Evolutionary conservation across 345 rosid species (phyloP).

Genomic region (Brassica cretica): DNA sequence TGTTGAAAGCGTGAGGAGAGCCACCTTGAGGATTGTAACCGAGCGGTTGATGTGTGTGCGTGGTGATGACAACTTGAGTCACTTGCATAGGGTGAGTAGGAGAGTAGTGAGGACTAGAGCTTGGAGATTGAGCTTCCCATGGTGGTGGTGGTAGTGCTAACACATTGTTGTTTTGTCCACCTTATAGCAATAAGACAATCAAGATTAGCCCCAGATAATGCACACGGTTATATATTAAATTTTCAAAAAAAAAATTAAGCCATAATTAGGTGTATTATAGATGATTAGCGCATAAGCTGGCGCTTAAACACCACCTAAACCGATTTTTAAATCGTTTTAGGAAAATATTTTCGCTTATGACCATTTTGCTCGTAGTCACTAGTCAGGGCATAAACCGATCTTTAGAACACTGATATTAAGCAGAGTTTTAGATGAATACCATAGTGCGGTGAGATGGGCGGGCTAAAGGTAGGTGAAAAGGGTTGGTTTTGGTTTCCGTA

Average conservation of each 20-base stretch:
- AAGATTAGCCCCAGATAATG: neutral
- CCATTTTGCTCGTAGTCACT: too few species aligned
- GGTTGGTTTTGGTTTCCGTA: conserved; percentile 57
- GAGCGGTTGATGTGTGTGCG: conserved; percentile 53
- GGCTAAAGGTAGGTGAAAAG: conserved; percentile 38
- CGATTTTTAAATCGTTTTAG: too few species aligned
- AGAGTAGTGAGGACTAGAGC: conserved; percentile 49
- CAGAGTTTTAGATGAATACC: conserved; percentile 24
- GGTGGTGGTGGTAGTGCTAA: conserved; percentile 85
- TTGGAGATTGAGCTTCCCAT: conserved; percentile 87
- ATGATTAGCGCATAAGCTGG: neutral
- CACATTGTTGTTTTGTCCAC: conserved; percentile 42
- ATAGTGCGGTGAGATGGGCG: conserved; percentile 33
- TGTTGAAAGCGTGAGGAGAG: conserved; percentile 36
- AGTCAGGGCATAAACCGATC: too few species aligned
- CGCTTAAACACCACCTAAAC: too few species aligned
- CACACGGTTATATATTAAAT: neutral
- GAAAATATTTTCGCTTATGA: too few species aligned
- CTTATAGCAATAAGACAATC: conserved; percentile 5
- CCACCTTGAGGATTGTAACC: conserved; percentile 55
- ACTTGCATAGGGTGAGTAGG: conserved; percentile 66
- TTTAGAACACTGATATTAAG: neutral
- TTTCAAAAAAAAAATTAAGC: neutral
- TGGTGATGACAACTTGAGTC: conserved; percentile 59
- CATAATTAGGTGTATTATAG: neutral